These are phyloP conservation scores for Rhodotorula taiwanensis DNA, from an alignment of 768 basidiomycete species.

Conservation along the genomic window DNA sequence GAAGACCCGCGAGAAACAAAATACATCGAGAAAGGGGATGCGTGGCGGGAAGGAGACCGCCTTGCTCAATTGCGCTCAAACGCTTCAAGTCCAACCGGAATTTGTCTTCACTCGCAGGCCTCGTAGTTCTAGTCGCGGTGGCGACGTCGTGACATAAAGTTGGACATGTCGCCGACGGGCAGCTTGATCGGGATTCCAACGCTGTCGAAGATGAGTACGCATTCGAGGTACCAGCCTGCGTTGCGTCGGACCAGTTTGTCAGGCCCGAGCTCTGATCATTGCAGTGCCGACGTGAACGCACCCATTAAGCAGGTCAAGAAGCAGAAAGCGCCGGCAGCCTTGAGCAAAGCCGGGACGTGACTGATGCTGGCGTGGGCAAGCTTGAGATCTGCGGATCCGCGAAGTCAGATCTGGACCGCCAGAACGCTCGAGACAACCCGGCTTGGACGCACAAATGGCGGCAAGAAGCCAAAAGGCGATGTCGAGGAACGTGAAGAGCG, in stretches of 20 bases:
- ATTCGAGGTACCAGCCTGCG: conserved; percentile 27
- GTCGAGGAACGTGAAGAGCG: conserved; percentile 31
- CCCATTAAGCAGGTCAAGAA: conserved; percentile 36
- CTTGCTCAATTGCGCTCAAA: too few species aligned
- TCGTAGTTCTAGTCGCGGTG: background rate
- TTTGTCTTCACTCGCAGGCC: too few species aligned
- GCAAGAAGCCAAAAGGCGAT: conserved; percentile 38
- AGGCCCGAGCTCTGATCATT: background rate
- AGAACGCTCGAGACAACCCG: background rate
- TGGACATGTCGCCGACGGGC: conserved; percentile 41
- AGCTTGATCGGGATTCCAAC: conserved; percentile 38
- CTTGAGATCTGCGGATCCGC: conserved; percentile 29
- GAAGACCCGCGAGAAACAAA: too few species aligned
- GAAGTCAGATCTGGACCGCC: background rate
- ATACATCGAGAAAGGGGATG: too few species aligned
- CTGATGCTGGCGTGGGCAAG: conserved; percentile 20
- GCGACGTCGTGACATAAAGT: conserved; percentile 12
- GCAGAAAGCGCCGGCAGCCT: conserved; percentile 37
- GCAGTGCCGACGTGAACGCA: background rate
- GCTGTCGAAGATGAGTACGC: conserved; percentile 34
- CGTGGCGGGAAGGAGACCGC: too few species aligned
- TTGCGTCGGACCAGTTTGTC: too few species aligned
- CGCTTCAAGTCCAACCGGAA: too few species aligned
- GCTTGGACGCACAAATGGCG: conserved; percentile 13
- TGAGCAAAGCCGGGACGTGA: conserved; percentile 8